Percentiles rank a stretch among this genome's conserved stretches.
phyloP scores from a whole-genome alignment of 1,139 yeast genomes.

The Suhomyces coccinellae region DNA sequence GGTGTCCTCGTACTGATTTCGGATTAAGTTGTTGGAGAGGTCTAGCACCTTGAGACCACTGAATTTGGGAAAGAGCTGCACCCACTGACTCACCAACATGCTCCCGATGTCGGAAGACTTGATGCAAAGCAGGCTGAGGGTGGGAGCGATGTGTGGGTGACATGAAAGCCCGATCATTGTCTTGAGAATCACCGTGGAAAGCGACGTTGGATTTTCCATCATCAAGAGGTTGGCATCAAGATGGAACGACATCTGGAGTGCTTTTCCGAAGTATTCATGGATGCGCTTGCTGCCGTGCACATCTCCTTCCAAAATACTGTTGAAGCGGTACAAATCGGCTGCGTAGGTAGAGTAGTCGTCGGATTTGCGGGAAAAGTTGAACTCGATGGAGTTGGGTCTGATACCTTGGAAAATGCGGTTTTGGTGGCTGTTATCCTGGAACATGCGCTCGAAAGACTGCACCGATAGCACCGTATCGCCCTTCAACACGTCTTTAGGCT shows the following conservation, averaged over 20 bases:
- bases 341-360: constrained; percentile 33
- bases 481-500: neutral
- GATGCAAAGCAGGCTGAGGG: constrained; percentile 28
- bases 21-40: constrained; percentile 30
- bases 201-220: constrained; percentile 31
- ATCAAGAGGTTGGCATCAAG: constrained; percentile 31
- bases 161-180: constrained; percentile 26
- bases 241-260: constrained; percentile 26
- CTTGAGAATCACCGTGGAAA: constrained; percentile 30
- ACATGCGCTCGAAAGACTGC: constrained; percentile 18
- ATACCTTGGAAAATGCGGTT: constrained; percentile 20
- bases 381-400: constrained; percentile 29
- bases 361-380: constrained; percentile 29
- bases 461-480: constrained; percentile 19
- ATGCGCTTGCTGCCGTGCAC: constrained; percentile 4
- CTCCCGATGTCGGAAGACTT: constrained; percentile 40
- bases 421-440: constrained; percentile 15
- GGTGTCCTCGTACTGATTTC: constrained; percentile 20
- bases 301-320: constrained; percentile 21
- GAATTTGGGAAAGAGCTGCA: constrained; percentile 30
- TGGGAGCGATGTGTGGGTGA: constrained; percentile 20
- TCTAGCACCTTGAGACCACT: constrained; percentile 24
- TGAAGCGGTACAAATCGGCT: constrained; percentile 26
- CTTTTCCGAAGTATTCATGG: constrained; percentile 20
- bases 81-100: constrained; percentile 36